Evolutionary conservation across 805 yeast species (phyloP).

Genomic region (Starmerella scarabaei): DNA sequence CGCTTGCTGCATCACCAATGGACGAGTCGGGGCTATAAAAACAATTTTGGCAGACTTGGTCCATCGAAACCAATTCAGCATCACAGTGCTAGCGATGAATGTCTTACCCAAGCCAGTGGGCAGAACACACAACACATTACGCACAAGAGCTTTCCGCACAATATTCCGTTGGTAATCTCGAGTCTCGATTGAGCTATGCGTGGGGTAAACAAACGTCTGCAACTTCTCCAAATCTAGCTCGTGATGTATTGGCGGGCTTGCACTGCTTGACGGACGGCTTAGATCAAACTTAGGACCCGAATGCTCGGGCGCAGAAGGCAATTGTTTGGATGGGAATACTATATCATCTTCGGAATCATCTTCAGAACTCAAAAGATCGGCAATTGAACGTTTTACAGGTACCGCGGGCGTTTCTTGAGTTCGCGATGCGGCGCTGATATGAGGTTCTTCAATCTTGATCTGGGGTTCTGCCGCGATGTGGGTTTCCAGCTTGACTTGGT

Average conservation of each 20-base stretch:
- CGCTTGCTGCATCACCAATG: slow-evolving; percentile 91
- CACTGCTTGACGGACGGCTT: neutral
- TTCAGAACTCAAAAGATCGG: too few species aligned
- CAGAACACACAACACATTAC: slow-evolving; percentile 72
- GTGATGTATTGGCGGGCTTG: slow-evolving; percentile 26
- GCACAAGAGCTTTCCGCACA: slow-evolving; percentile 53
- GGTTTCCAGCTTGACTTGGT: too few species aligned
- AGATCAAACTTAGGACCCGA: slow-evolving; percentile 1
- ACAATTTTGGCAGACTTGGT: slow-evolving; percentile 63
- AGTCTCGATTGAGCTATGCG: slow-evolving; percentile 50
- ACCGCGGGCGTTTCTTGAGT: too few species aligned
- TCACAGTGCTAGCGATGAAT: slow-evolving; percentile 85
- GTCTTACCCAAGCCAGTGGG: slow-evolving; percentile 98
- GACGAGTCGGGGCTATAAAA: slow-evolving; percentile 95
- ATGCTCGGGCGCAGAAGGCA: neutral
- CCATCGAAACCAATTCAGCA: slow-evolving; percentile 85
- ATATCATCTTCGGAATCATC: too few species aligned
- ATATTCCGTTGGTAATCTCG: slow-evolving; percentile 85
- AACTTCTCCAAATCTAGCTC: slow-evolving; percentile 32
- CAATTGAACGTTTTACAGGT: too few species aligned
- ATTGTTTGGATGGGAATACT: too few species aligned
- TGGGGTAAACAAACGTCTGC: slow-evolving; percentile 57
- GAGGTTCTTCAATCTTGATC: too few species aligned
- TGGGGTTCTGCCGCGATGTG: too few species aligned
- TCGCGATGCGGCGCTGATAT: too few species aligned